These are phyloP conservation scores for Sporopachydermia quercuum DNA, from an alignment of 805 yeast species.

Conservation along the genomic window DNA sequence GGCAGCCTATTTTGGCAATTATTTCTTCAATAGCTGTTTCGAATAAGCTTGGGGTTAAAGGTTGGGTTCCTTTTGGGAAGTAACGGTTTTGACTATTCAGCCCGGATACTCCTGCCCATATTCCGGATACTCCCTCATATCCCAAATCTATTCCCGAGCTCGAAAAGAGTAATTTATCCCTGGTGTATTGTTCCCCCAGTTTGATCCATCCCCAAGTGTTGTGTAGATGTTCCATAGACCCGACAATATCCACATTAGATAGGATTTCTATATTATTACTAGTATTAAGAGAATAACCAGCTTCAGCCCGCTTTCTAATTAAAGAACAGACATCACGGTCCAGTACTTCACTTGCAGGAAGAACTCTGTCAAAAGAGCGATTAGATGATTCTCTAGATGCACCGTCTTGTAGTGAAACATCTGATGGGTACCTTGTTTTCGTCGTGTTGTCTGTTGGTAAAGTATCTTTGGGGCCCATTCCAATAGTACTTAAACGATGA, in stretches of 20 bases:
- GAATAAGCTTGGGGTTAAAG: background rate
- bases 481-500: background rate
- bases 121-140: conserved; percentile 75
- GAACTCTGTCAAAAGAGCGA: no score
- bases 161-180: conserved; percentile 51
- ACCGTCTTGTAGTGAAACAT: conserved; percentile 2
- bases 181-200: conserved; percentile 49
- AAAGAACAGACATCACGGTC: conserved; percentile 60
- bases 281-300: conserved; percentile 62
- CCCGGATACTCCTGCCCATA: conserved; percentile 62
- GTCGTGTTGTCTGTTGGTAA: no score
- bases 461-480: background rate
- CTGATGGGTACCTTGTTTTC: conserved; percentile 3
- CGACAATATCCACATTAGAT: no score
- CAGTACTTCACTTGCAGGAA: conserved; percentile 26
- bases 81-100: conserved; percentile 9
- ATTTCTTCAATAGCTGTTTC: conserved; percentile 11
- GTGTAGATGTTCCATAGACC: conserved; percentile 34
- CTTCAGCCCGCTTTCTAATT: conserved; percentile 54
- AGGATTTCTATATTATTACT: conserved; percentile 41
- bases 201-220: conserved; percentile 90
- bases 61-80: conserved; percentile 7
- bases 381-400: background rate
- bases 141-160: conserved; percentile 69
- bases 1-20: conserved; percentile 18